Evolutionary conservation across 2,329 filamentous ascomycete genomes (phyloP).

Genomic region (Penicillium sclerotigenum): DNA sequence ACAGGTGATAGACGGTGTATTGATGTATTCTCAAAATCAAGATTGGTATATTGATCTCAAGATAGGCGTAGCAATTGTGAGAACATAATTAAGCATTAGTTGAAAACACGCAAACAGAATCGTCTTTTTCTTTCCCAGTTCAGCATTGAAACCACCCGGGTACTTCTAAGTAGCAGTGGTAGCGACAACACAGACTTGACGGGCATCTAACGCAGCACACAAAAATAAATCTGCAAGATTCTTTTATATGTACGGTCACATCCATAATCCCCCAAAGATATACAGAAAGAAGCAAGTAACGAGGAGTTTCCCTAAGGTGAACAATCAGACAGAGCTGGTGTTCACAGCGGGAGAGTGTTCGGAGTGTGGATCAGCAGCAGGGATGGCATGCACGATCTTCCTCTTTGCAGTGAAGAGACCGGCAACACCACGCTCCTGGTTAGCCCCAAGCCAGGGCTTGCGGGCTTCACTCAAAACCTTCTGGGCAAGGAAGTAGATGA

Average conservation of each 20-base stretch:
- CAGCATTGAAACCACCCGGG: neutral
- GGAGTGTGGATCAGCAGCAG: constrained; percentile 14
- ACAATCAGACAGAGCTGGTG: constrained; percentile 13
- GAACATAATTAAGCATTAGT: constrained; percentile 5
- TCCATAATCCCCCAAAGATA: neutral
- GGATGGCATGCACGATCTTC: constrained; percentile 51
- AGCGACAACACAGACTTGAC: neutral
- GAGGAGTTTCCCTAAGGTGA: neutral
- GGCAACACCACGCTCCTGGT: constrained; percentile 76
- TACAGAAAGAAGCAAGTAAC: neutral
- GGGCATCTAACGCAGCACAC: neutral
- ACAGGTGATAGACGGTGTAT: neutral
- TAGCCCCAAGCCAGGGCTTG: constrained; percentile 91
- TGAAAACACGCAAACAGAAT: neutral
- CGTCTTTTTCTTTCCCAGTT: neutral
- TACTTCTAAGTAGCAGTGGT: neutral
- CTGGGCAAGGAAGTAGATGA: constrained; percentile 83
- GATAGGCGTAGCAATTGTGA: neutral
- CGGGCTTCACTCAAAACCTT: constrained; percentile 78
- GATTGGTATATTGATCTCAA: neutral
- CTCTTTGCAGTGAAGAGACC: constrained; percentile 84
- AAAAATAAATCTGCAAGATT: neutral
- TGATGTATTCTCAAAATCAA: neutral
- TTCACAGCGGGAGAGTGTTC: constrained; percentile 7
- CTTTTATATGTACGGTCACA: neutral